Conservation (phyloP, 108 stramenopile species). For the Cyclostephanos tholiformis region DNA sequence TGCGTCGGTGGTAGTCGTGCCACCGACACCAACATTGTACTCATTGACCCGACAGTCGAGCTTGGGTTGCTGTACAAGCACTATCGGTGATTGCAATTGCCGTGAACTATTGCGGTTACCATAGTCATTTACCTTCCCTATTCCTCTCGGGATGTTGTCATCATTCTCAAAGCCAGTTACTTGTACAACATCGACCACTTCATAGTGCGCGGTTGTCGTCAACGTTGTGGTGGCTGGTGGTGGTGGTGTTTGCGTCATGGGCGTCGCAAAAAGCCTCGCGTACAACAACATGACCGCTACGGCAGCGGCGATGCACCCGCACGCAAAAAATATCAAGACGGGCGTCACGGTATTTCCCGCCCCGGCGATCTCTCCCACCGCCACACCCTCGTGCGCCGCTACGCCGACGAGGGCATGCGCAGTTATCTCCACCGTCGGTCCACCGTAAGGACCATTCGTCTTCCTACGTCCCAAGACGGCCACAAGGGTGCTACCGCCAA, state of each 20-base stretch:
- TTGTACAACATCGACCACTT: no score
- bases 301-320: constrained; percentile 38
- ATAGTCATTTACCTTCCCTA: neutral
- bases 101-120: neutral
- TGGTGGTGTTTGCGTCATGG: neutral
- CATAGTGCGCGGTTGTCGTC: neutral
- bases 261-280: constrained; percentile 28
- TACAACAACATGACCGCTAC: constrained; percentile 41
- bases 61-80: neutral
- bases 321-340: constrained; percentile 41
- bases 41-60: neutral
- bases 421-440: constrained; percentile 15
- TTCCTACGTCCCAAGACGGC: constrained; percentile 38
- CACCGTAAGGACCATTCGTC: neutral
- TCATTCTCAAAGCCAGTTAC: neutral
- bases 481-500: constrained; percentile 82
- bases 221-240: neutral
- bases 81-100: no score
- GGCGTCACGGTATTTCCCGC: constrained; percentile 30
- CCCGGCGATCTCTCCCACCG: constrained; percentile 34
- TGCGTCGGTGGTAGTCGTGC: neutral
- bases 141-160: neutral
- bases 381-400: constrained; percentile 4
- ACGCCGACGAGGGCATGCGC: constrained; percentile 15
- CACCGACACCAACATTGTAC: neutral